Conservation (phyloP, 495 filamentous ascomycete genomes). For the Sordaria brevicollis region DNA sequence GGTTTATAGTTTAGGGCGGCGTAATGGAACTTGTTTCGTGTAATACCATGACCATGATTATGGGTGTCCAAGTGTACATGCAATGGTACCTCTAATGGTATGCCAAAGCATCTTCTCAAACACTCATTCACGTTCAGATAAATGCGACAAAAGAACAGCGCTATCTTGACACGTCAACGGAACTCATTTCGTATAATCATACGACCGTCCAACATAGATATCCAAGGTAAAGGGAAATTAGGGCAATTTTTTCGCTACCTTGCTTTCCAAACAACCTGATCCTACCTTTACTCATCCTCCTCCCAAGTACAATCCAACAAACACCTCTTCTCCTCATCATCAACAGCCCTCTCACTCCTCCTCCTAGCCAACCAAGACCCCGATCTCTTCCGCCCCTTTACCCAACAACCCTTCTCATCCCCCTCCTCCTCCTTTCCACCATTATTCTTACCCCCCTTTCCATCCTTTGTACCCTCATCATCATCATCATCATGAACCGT, state of each 20-base stretch:
- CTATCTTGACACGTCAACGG: too few relatives aligned
- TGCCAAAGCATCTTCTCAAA: too few relatives aligned
- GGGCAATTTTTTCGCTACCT: too few relatives aligned
- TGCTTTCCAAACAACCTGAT: neutral
- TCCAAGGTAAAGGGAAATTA: too few relatives aligned
- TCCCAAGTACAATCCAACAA: slow-evolving; percentile 2
- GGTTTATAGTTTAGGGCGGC: neutral
- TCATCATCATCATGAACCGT: slow-evolving; percentile 35
- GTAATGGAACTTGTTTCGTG: neutral
- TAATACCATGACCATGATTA: too few relatives aligned
- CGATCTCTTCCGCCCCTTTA: neutral
- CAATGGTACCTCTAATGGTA: too few relatives aligned
- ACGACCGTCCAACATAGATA: too few relatives aligned
- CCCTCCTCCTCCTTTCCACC: neutral
- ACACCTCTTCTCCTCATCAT: slow-evolving; percentile 16
- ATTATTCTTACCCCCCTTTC: neutral
- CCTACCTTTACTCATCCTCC: neutral
- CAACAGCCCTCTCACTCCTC: slow-evolving; percentile 2
- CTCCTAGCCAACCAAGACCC: neutral
- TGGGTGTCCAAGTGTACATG: neutral
- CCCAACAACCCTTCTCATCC: neutral
- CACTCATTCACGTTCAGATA: too few relatives aligned
- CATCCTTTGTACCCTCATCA: neutral
- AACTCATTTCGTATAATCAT: too few relatives aligned
- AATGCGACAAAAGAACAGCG: too few relatives aligned